Evolutionary conservation across 1,284 basidiomycete genomes (phyloP).

Genomic region (Ceratorhiza oryzae-sativae): DNA sequence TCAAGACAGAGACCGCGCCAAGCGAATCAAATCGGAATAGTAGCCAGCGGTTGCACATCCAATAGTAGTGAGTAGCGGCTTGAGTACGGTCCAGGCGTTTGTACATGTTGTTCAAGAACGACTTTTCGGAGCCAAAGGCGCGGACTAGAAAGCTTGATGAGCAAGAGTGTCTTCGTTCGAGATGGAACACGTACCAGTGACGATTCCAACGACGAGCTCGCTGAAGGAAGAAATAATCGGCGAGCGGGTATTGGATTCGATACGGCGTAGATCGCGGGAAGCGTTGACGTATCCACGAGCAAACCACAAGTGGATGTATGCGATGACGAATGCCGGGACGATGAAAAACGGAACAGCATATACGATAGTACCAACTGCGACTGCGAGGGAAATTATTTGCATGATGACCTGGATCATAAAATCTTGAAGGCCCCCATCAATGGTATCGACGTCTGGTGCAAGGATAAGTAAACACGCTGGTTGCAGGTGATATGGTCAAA

Average conservation of each 20-base stretch:
- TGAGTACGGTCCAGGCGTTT: conserved; percentile 38
- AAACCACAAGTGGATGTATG: conserved; percentile 27
- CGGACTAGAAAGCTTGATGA: neutral
- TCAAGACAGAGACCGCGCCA: conserved; percentile 67
- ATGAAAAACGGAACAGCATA: conserved; percentile 35
- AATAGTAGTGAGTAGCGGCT: conserved; percentile 38
- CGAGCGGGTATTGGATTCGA: conserved; percentile 36
- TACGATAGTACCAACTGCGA: conserved; percentile 22
- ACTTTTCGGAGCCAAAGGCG: conserved; percentile 35
- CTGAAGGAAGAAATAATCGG: conserved; percentile 35
- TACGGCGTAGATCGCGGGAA: conserved; percentile 31
- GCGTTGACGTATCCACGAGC: conserved; percentile 21
- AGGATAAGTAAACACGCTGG: neutral
- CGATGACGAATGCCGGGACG: conserved; percentile 21
- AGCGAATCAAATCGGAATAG: conserved; percentile 63
- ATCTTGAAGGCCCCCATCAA: conserved; percentile 34
- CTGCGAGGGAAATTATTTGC: neutral
- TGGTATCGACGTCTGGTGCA: conserved; percentile 36
- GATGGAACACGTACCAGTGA: neutral
- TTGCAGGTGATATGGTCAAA: neutral
- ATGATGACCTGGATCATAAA: conserved; percentile 10
- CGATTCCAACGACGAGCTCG: conserved; percentile 20
- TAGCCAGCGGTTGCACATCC: conserved; percentile 40
- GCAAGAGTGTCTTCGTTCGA: neutral
- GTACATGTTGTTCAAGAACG: conserved; percentile 23